Conservation (phyloP, 73 alveolate species). For the Paraurostyla sp. region DNA sequence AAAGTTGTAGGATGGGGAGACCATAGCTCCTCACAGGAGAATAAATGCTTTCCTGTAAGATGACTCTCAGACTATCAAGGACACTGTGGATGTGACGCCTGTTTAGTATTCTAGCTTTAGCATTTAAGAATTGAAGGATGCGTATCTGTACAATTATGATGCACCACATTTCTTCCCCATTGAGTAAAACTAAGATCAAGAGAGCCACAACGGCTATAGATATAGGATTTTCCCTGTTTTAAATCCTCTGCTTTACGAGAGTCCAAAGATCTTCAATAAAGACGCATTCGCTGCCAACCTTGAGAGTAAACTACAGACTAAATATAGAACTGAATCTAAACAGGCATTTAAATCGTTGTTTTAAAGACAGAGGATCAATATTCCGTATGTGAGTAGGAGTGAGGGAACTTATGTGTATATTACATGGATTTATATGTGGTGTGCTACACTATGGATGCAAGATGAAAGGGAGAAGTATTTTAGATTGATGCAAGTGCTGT, state of each 20-base stretch:
- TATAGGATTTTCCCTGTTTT: conserved; percentile 35
- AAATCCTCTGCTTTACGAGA: conserved; percentile 14
- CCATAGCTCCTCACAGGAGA: conserved; percentile 15
- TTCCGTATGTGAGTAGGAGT: conserved; percentile 13
- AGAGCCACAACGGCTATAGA: conserved; percentile 11
- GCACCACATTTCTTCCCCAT: conserved; percentile 3
- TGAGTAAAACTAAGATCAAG: conserved; percentile 2
- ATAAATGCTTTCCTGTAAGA: not conserved
- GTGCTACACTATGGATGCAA: conserved; percentile 52
- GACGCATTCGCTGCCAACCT: conserved; percentile 17
- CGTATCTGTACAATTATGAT: conserved; percentile 4
- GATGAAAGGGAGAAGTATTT: conserved; percentile 38
- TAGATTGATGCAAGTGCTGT: conserved; percentile 24
- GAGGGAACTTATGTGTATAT: conserved; percentile 45
- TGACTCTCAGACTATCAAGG: not conserved
- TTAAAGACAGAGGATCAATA: not conserved
- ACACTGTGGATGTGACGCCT: not conserved
- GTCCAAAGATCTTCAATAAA: not conserved
- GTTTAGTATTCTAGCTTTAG: not conserved
- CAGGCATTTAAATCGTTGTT: conserved; percentile 16
- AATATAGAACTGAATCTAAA: conserved; percentile 14
- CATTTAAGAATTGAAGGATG: conserved; percentile 27
- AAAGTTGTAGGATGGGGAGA: conserved; percentile 30
- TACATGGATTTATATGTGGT: conserved; percentile 61
- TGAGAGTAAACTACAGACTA: not conserved